phyloP scores from a whole-genome alignment of 1,284 basidiomycete species.

The Rhodotorula glutinis region DNA sequence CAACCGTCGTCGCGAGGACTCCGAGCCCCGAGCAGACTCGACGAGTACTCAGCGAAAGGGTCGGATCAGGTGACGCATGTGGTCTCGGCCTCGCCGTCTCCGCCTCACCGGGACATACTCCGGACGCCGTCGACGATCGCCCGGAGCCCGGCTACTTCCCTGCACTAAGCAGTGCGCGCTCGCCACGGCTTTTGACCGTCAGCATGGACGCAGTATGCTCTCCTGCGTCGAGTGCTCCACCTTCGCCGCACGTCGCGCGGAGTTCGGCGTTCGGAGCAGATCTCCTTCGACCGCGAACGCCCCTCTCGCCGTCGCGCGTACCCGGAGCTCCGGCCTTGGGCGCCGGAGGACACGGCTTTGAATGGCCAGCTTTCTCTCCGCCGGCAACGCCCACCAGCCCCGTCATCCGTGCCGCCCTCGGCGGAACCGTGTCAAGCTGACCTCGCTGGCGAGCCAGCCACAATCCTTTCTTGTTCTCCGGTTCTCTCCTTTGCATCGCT shows the following conservation, averaged over 20 bases:
- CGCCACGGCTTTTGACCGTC: background rate
- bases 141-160: background rate
- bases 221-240: slow-evolving; percentile 1
- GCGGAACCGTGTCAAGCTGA: background rate
- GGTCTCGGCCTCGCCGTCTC: too few species aligned
- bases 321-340: slow-evolving; percentile 30
- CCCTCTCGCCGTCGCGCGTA: slow-evolving; percentile 37
- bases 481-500: background rate
- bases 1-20: too few species aligned
- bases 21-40: too few species aligned
- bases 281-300: slow-evolving; percentile 32
- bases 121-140: too few species aligned
- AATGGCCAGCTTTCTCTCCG: slow-evolving; percentile 18
- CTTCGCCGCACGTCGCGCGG: slow-evolving; percentile 26
- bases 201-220: background rate
- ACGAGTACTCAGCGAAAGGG: too few species aligned
- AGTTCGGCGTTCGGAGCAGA: slow-evolving; percentile 30
- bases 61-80: too few species aligned
- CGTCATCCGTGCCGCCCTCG: background rate
- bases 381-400: slow-evolving; percentile 28
- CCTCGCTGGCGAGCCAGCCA: background rate
- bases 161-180: too few species aligned
- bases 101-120: too few species aligned
- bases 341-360: slow-evolving; percentile 15
- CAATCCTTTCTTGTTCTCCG: too few species aligned